Conservation (phyloP, 2,329 filamentous ascomycete species). For the Ascochyta lentis region DNA sequence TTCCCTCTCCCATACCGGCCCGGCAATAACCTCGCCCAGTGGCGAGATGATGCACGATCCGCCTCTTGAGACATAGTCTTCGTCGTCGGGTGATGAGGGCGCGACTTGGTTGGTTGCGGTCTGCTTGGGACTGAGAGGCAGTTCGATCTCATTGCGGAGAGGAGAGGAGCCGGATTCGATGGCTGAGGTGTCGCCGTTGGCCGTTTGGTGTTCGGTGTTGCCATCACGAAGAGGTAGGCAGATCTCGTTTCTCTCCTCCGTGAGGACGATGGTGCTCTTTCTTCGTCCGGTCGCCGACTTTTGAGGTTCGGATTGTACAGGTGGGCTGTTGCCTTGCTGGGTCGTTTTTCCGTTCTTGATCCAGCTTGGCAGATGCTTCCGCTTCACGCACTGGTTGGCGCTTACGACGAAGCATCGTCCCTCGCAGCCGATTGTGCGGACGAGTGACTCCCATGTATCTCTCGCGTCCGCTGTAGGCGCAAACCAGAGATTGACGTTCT, state of each 20-base stretch:
- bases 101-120: constrained; percentile 13
- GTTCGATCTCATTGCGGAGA: constrained; percentile 19
- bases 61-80: constrained; percentile 71
- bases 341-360: constrained; percentile 48
- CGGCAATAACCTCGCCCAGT: constrained; percentile 77
- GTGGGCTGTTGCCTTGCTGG: neutral
- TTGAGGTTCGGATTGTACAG: constrained; percentile 1
- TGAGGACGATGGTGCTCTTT: constrained; percentile 50
- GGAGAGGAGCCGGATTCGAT: constrained; percentile 30
- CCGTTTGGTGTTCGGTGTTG: constrained; percentile 11
- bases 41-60: constrained; percentile 85
- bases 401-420: constrained; percentile 85
- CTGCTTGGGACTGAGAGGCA: constrained; percentile 26
- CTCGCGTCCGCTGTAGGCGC: constrained; percentile 87
- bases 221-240: constrained; percentile 47
- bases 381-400: constrained; percentile 80
- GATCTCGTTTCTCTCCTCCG: constrained; percentile 55
- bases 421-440: constrained; percentile 82
- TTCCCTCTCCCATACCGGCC: constrained; percentile 82
- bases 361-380: constrained; percentile 64
- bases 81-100: constrained; percentile 25
- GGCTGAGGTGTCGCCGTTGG: constrained; percentile 29
- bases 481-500: constrained; percentile 91
- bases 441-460: constrained; percentile 81
- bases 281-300: constrained; percentile 33